Base-by-base conservation (phyloP, 1,139 yeast species). In the Pichia sp. region DNA sequence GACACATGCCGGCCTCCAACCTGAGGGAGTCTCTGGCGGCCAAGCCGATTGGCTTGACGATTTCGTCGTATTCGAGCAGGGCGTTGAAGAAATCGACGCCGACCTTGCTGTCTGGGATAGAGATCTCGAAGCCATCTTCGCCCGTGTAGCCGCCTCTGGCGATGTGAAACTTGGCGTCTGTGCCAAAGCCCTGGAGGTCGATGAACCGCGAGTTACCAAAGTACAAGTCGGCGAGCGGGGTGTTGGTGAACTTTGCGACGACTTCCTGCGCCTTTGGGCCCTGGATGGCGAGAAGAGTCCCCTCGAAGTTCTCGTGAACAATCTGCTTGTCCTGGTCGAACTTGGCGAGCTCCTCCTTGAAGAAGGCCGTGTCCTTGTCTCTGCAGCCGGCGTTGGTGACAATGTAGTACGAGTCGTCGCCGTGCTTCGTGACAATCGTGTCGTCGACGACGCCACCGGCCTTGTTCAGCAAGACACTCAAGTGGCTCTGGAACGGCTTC, bases 301-400 rank as follows among this genome's bases (percentile, higher is more conserved):
- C 89, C 61, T 82, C 87, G 62, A 90, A 82, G 19, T 82, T 77
- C 46, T 75, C 72, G 70, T 92, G 95, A 38, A 72, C 65, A 34
- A 87, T 81, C 54, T 75, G 76, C 19, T 68, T 63, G 36, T 70
- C 70, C 8, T 64, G 69, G 53, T 64, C 67, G 61, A 75, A 79
- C 1, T 71, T 72, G 5, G 64, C 54, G 52, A 84, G 71, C 64
- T 85, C 85, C 2, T 72, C 66, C 49, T 76, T 73, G 63, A 93
- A 74, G 66, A 88, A 92, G 16, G 72, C 73, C 44, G 82, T 69
- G 67, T 92, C 98, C 68, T 87, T 85, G 4, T 81, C 93, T 59
- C 96, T 79, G 66, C 98, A 88, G 6, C 97, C 98, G 6, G 99
- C 99, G 69, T 93, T 93, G 52, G 98, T 92, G n/a, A 93, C 99